Evolutionary conservation across 306 rosid species (phyloP).

Genomic region (Crotalaria pallida): DNA sequence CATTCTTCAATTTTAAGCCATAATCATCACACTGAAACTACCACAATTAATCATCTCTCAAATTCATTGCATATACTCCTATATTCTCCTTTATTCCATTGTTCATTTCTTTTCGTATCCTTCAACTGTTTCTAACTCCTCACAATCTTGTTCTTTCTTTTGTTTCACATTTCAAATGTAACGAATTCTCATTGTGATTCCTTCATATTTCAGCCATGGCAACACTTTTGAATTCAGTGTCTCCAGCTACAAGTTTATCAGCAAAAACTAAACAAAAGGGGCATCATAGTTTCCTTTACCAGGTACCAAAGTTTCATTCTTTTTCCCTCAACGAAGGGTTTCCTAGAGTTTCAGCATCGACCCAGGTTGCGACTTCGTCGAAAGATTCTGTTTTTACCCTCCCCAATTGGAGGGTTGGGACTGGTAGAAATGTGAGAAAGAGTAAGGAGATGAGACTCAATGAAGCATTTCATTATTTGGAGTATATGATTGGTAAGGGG

Average conservation of each 20-base stretch:
- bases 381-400: conserved; percentile 55
- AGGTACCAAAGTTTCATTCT: conserved; percentile 37
- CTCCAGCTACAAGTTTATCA: conserved; percentile 38
- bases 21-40: not conserved
- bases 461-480: conserved; percentile 64
- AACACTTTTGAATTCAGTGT: conserved; percentile 45
- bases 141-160: not conserved
- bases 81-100: not conserved
- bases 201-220: conserved; percentile 36
- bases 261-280: conserved; percentile 40
- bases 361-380: conserved; percentile 55
- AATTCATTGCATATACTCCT: not conserved
- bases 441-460: conserved; percentile 46
- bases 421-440: conserved; percentile 38
- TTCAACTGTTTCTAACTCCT: not conserved
- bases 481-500: conserved; percentile 61
- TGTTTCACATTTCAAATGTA: conserved; percentile 6
- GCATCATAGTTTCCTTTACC: conserved; percentile 38
- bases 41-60: not conserved
- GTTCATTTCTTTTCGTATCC: too few species aligned
- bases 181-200: not conserved
- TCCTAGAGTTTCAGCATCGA: conserved; percentile 60
- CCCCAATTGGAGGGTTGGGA: conserved; percentile 59
- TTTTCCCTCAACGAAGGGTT: conserved; percentile 47
- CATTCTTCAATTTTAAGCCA: not conserved